Evolutionary conservation across 441 rosid species (phyloP).

Genomic region (Populus hybrid): DNA sequence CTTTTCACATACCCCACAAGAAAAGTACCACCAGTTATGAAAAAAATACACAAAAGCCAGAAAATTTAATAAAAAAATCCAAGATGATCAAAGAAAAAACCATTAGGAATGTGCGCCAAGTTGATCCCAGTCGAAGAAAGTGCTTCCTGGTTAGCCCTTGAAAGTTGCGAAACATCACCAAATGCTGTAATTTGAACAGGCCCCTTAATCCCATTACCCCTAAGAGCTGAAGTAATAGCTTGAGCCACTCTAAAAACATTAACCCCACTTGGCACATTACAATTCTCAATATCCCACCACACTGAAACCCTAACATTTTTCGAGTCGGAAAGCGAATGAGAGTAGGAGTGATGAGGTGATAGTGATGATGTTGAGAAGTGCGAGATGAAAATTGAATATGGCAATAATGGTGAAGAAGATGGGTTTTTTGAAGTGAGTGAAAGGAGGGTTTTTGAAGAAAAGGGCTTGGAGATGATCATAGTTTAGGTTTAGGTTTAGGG

Average conservation of each 20-base stretch:
- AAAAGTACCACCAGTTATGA: too few species aligned
- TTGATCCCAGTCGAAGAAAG: constrained; percentile 67
- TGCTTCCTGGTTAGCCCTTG: constrained; percentile 74
- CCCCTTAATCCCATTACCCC: constrained; percentile 80
- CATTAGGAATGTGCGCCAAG: constrained; percentile 65
- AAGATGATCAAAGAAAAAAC: constrained; percentile 21
- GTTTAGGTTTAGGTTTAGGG: not conserved
- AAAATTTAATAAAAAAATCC: too few species aligned
- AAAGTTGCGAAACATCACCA: constrained; percentile 68
- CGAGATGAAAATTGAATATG: constrained; percentile 30
- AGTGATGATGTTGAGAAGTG: constrained; percentile 37
- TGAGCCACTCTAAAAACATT: constrained; percentile 59
- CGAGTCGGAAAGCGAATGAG: constrained; percentile 48
- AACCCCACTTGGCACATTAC: constrained; percentile 51
- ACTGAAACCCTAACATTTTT: constrained; percentile 64
- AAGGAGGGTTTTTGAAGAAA: constrained; percentile 15
- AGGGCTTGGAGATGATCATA: constrained; percentile 10
- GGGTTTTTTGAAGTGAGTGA: constrained; percentile 7
- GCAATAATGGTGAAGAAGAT: constrained; percentile 10
- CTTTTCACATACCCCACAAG: too few species aligned
- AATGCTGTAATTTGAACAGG: constrained; percentile 78
- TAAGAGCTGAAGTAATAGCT: constrained; percentile 57
- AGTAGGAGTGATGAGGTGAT: constrained; percentile 11
- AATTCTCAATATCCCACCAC: constrained; percentile 99
- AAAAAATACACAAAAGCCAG: too few species aligned